Evolutionary conservation across 1,284 basidiomycete species (phyloP), one percentile per base, ranked within the genome.

Genomic region (Tausonia pullulans): DNA sequence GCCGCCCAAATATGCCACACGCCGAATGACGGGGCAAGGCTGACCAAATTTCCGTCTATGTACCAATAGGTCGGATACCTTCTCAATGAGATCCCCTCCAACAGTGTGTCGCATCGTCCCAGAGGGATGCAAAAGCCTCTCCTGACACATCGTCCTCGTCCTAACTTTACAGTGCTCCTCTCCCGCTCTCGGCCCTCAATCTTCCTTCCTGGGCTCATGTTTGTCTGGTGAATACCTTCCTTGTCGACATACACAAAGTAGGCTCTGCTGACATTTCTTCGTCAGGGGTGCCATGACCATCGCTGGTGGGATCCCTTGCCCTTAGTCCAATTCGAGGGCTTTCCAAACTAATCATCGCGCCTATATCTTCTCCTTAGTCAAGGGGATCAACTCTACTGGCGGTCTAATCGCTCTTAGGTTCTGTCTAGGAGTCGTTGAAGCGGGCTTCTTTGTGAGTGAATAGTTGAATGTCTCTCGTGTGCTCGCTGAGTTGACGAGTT

Each of bases 381-480:
- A 63, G 39, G 71, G 69, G 14, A 55, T 70, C 60, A 68, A 68
- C 49, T 56, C 16, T 46, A 62, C 62, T 16, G 64, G 54, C 9
- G 67, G 66, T 45, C 67, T 71, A 55, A 64, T 68, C 48, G 70
- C 62, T 5, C 60, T 69, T 55, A 69, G 70, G 13, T 64, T 70
- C 56, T 61, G 66, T 6, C 67, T 72, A 3, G 70, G 70, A 50
- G 56, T 70, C n/a, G 51, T 70, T 27, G 69, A 71, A 55, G 69
- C 70, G 6, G 68, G 70, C 7, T 69, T 68, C 62, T 67, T 67
- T 27, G 27, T 27, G 27, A 27, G 27, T 27, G 27, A 27, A 60
- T 55, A 60, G 39, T 40, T 51, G 64, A 60, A 41, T 16, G n/a
- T 46, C 43, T 3, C 9, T 27, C 39, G 3, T 41, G 27, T 27